Conservation (phyloP, 2,329 filamentous ascomycete genomes). For the Scedosporium apiospermum region DNA sequence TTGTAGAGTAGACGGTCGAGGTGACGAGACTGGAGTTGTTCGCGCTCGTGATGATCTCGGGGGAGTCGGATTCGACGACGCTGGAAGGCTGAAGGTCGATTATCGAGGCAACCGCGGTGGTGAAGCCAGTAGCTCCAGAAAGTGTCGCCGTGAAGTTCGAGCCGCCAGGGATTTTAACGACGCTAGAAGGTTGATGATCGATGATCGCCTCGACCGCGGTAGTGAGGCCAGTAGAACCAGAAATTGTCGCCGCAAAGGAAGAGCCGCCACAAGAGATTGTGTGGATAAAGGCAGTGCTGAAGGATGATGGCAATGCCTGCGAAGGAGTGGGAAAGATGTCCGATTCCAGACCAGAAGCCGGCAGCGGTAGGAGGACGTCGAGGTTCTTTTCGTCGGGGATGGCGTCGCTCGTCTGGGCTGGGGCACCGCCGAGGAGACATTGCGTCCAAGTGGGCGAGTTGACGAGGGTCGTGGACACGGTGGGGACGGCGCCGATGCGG, state of each 20-base stretch:
- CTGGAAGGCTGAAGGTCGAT: too few species aligned
- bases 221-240: neutral
- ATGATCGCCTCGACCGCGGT: neutral
- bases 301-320: neutral
- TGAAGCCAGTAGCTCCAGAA: neutral
- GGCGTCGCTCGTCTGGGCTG: conserved; percentile 5
- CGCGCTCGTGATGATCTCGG: conserved; percentile 4
- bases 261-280: neutral
- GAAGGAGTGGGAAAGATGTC: conserved; percentile 10
- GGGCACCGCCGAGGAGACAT: conserved; percentile 18
- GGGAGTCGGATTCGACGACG: conserved; percentile 3
- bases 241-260: neutral
- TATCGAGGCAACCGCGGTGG: neutral
- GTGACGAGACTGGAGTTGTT: conserved; percentile 9
- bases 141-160: neutral
- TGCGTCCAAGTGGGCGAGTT: conserved; percentile 24
- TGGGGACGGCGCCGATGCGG: conserved; percentile 28
- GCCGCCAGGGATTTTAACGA: neutral
- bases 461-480: conserved; percentile 28
- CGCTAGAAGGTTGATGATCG: too few species aligned
- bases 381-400: conserved; percentile 10
- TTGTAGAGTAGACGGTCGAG: conserved; percentile 15
- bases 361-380: neutral
- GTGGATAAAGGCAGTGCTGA: neutral
- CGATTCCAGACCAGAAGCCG: neutral